Evolutionary conservation across 2,329 filamentous ascomycete genomes (phyloP).

Genomic region (Dendryphion nanum): DNA sequence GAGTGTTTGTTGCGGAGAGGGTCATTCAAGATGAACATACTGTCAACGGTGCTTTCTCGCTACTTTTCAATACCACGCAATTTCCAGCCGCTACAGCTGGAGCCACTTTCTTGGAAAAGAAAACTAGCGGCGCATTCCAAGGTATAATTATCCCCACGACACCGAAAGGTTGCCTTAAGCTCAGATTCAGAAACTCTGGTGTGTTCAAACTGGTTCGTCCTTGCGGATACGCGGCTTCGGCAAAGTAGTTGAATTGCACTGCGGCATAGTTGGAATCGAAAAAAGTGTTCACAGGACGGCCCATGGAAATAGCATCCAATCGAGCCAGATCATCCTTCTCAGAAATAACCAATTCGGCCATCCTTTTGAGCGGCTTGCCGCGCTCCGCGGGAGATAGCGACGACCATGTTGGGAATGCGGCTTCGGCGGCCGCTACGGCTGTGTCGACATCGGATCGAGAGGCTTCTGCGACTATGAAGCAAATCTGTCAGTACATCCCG

Average conservation of each 20-base stretch:
- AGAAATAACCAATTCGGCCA: constrained; percentile 35
- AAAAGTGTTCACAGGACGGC: constrained; percentile 77
- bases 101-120: constrained; percentile 26
- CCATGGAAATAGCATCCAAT: constrained; percentile 79
- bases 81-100: constrained; percentile 26
- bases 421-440: constrained; percentile 23
- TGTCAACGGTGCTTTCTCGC: constrained; percentile 59
- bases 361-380: constrained; percentile 42
- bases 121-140: constrained; percentile 33
- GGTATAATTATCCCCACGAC: constrained; percentile 80
- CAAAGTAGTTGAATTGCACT: constrained; percentile 76
- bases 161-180: constrained; percentile 74
- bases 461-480: constrained; percentile 16
- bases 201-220: constrained; percentile 67
- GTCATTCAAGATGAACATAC: too few species aligned
- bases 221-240: constrained; percentile 73
- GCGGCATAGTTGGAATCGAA: constrained; percentile 75
- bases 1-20: constrained; percentile 76
- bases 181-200: constrained; percentile 55
- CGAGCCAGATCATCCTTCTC: constrained; percentile 72
- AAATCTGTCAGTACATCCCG: too few species aligned
- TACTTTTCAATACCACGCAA: constrained; percentile 27
- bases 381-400: constrained; percentile 39
- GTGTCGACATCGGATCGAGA: constrained; percentile 19
- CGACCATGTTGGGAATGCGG: constrained; percentile 29